Conservation (phyloP, 106 monocot genomes). For the Apostasia shenzhenica region DNA sequence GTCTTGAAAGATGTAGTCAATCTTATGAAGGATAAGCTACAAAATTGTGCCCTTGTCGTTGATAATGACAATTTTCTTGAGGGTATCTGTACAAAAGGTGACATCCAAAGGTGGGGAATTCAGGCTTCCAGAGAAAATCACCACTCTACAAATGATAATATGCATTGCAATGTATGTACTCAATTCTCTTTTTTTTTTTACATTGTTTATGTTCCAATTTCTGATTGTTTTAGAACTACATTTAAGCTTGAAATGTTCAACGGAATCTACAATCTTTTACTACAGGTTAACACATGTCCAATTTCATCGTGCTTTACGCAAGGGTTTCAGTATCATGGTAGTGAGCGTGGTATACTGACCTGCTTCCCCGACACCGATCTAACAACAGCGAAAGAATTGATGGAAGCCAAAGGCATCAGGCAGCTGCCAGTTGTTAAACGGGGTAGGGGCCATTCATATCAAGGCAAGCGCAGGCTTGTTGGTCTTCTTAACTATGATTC, state of each 20-base stretch:
- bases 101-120: slow-evolving; percentile 52
- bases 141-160: slow-evolving; percentile 20
- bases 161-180: slow-evolving; percentile 43
- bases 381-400: slow-evolving; percentile 83
- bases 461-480: slow-evolving; percentile 55
- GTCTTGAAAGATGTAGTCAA: slow-evolving; percentile 49
- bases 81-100: slow-evolving; percentile 83
- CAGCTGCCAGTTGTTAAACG: slow-evolving; percentile 90
- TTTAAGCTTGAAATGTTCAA: too few species aligned
- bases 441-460: slow-evolving; percentile 41
- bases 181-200: background rate
- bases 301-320: slow-evolving; percentile 69
- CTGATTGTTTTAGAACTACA: too few species aligned
- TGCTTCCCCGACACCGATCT: slow-evolving; percentile 92
- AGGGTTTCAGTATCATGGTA: slow-evolving; percentile 63
- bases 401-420: slow-evolving; percentile 95
- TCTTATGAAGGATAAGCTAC: slow-evolving; percentile 73
- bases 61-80: slow-evolving; percentile 85
- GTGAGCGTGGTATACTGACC: slow-evolving; percentile 71
- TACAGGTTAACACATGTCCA: slow-evolving; percentile 48
- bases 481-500: slow-evolving; percentile 85
- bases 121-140: slow-evolving; percentile 16
- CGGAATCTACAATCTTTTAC: background rate
- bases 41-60: slow-evolving; percentile 78
- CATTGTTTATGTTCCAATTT: background rate